These are phyloP conservation scores for Fusarium agapanthi DNA, from an alignment of 2,329 filamentous ascomycete genomes.

Conservation along the genomic window DNA sequence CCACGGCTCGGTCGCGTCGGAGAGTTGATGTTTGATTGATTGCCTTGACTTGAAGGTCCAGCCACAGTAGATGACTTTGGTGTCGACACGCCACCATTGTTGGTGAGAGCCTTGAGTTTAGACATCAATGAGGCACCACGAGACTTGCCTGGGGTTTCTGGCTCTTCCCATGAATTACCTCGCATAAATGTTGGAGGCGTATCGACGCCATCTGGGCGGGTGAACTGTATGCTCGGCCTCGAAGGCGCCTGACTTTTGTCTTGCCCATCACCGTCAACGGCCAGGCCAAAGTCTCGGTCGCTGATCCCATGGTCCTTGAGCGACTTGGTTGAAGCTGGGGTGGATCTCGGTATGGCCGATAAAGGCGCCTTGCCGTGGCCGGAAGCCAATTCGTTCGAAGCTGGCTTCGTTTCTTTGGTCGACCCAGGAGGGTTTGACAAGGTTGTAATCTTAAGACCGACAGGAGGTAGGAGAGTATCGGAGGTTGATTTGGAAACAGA, in stretches of 20 bases:
- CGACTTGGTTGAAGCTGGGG: conserved; percentile 35
- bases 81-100: conserved; percentile 57
- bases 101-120: conserved; percentile 78
- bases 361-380: conserved; percentile 20
- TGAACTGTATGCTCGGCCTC: conserved; percentile 79
- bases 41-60: conserved; percentile 47
- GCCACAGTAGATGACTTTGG: conserved; percentile 51
- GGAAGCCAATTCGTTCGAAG: conserved; percentile 4
- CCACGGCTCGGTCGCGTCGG: conserved; percentile 58
- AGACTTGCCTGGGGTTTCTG: conserved; percentile 66
- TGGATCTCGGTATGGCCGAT: conserved; percentile 30
- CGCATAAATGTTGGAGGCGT: conserved; percentile 62
- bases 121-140: conserved; percentile 76
- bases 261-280: conserved; percentile 17
- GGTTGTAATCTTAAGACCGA: conserved; percentile 26
- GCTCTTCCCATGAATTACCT: conserved; percentile 73
- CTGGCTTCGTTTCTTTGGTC: conserved; percentile 18
- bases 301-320: conserved; percentile 32
- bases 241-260: conserved; percentile 28
- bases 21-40: conserved; percentile 56
- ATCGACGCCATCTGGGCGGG: conserved; percentile 62
- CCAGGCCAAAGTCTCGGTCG: conserved; percentile 33
- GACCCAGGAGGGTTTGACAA: conserved; percentile 1
- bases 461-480: conserved; percentile 32
- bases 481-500: conserved; percentile 26